These are phyloP conservation scores for Carex pumila DNA, from an alignment of 176 grass and related monocot genomes.

Conservation along the genomic window DNA sequence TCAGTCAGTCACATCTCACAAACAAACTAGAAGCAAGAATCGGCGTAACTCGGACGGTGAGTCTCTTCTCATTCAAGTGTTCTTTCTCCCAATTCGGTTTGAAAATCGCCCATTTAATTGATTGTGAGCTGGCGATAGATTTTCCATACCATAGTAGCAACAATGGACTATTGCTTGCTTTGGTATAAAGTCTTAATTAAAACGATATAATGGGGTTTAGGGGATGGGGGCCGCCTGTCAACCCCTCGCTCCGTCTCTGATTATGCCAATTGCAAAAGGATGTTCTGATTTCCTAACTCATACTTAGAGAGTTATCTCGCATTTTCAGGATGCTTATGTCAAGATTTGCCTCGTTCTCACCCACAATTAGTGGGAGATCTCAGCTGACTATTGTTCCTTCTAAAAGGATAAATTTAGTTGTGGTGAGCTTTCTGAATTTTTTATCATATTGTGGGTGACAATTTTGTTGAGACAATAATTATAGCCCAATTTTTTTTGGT, in stretches of 20 bases:
- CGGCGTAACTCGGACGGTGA: background rate
- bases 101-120: background rate
- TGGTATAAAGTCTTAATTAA: background rate
- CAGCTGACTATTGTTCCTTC: background rate
- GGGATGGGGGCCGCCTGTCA: too few species aligned
- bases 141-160: background rate
- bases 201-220: too few species aligned
- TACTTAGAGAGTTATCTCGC: background rate
- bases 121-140: background rate
- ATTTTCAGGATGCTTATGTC: constrained; percentile 27
- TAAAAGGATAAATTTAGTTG: constrained; percentile 17
- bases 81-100: background rate
- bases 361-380: constrained; percentile 9
- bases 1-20: background rate
- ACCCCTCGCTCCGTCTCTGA: too few species aligned
- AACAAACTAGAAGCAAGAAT: background rate
- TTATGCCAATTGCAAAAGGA: background rate
- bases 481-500: background rate
- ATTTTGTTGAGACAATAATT: background rate
- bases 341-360: background rate
- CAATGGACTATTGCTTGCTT: background rate
- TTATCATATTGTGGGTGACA: background rate
- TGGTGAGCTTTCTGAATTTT: constrained; percentile 21
- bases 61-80: background rate
- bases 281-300: background rate